Conservation (phyloP, 306 rosid genomes). For the Cicer yamashitae region DNA sequence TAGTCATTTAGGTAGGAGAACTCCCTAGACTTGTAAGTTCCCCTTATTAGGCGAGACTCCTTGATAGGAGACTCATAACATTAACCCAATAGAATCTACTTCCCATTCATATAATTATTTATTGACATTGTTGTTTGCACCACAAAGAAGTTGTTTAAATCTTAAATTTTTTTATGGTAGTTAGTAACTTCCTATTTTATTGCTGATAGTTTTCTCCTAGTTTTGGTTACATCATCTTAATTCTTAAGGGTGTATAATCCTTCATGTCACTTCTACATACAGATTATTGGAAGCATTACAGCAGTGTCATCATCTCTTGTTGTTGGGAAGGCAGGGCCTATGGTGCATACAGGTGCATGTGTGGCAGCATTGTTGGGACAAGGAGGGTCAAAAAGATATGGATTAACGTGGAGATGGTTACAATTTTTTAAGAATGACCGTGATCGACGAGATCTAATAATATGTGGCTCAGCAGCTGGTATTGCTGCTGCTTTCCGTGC, state of each 20-base stretch:
- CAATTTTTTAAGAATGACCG: constrained; percentile 79
- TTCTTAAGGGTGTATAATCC: constrained; percentile 4
- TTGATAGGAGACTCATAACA: too few species aligned
- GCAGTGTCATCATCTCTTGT: constrained; percentile 87
- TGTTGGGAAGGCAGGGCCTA: constrained; percentile 96
- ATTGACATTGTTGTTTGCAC: too few species aligned
- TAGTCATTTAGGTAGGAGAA: too few species aligned
- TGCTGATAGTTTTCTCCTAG: neutral
- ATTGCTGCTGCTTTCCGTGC: constrained; percentile 94
- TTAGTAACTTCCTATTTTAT: too few species aligned
- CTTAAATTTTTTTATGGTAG: too few species aligned
- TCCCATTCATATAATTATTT: too few species aligned
- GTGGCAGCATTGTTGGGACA: constrained; percentile 83
- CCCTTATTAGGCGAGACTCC: too few species aligned
- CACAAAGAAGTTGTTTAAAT: too few species aligned
- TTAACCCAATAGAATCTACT: too few species aligned
- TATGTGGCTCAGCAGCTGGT: constrained; percentile 95
- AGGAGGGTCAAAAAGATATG: constrained; percentile 79
- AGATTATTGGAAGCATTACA: constrained; percentile 91
- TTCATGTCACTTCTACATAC: constrained; percentile 41
- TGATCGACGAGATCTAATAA: constrained; percentile 85
- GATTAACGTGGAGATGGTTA: constrained; percentile 87
- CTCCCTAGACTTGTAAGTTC: too few species aligned
- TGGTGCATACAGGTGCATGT: constrained; percentile 98
- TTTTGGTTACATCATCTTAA: constrained; percentile 3